Evolutionary conservation across 2,329 filamentous ascomycete species (phyloP).

Genomic region (Dothistroma septosporum): DNA sequence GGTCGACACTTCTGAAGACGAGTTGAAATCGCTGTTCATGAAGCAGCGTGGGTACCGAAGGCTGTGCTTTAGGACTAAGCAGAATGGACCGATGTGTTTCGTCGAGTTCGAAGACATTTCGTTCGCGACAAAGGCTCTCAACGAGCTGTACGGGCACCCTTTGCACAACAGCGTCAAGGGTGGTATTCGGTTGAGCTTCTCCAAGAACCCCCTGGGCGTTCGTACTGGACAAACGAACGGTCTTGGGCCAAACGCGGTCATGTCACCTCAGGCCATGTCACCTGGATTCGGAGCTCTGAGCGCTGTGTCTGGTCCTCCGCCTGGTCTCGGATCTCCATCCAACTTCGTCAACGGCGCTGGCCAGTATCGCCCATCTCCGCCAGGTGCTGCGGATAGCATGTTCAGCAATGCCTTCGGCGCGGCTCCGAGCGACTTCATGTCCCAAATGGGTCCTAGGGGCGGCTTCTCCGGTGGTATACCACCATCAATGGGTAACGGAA

Average conservation of each 20-base stretch:
- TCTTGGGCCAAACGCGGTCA: constrained; percentile 48
- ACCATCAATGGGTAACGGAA: constrained; percentile 25
- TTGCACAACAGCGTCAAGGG: constrained; percentile 92
- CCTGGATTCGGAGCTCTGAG: constrained; percentile 56
- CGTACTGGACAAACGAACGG: constrained; percentile 66
- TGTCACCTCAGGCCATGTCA: constrained; percentile 51
- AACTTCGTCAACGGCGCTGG: constrained; percentile 18
- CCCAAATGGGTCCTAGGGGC: constrained; percentile 23
- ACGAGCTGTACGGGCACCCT: constrained; percentile 81
- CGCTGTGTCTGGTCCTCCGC: constrained; percentile 60
- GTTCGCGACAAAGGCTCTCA: constrained; percentile 83
- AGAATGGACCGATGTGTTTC: constrained; percentile 97
- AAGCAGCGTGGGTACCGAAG: constrained; percentile 93
- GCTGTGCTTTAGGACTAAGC: constrained; percentile 89
- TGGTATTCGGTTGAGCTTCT: constrained; percentile 92
- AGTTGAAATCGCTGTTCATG: constrained; percentile 88
- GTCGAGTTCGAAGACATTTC: constrained; percentile 95
- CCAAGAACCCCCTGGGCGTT: constrained; percentile 93
- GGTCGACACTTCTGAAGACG: constrained; percentile 87
- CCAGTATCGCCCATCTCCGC: constrained; percentile 16
- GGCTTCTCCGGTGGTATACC: constrained; percentile 28
- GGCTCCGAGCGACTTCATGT: constrained; percentile 20
- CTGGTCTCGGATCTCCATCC: constrained; percentile 72
- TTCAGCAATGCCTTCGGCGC: constrained; percentile 30
- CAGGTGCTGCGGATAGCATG: constrained; percentile 26